These are phyloP conservation scores for Ramaria rubella DNA, from an alignment of 768 basidiomycete genomes.

Conservation along the genomic window DNA sequence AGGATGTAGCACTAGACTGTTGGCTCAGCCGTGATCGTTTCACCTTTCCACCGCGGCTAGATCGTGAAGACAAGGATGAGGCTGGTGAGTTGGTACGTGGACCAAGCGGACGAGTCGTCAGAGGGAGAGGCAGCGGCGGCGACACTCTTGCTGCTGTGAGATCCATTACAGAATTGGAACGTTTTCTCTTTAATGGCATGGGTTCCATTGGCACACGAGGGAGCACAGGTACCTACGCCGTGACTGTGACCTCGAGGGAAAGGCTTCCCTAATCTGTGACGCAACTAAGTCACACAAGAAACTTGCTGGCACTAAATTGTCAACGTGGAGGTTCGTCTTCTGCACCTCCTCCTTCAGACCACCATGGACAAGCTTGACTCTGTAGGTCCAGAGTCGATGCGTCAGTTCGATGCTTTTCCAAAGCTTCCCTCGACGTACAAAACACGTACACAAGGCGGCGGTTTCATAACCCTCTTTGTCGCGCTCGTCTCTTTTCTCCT, in stretches of 20 bases:
- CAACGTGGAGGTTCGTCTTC: constrained; percentile 7
- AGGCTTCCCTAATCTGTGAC: neutral
- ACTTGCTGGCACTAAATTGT: neutral
- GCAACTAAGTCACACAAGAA: neutral
- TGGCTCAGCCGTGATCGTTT: neutral
- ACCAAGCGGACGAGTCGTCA: neutral
- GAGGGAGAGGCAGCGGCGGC: neutral
- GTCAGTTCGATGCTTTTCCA: constrained; percentile 80
- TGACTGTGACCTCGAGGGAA: too few species aligned
- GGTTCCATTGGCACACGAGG: neutral
- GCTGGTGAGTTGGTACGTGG: constrained; percentile 1
- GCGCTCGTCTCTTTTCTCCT: constrained; percentile 60
- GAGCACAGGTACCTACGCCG: neutral
- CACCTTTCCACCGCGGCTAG: neutral
- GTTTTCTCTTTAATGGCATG: constrained; percentile 1
- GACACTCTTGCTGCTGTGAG: neutral
- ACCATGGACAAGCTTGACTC: constrained; percentile 43
- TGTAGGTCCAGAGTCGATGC: constrained; percentile 55
- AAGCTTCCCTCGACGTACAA: constrained; percentile 81
- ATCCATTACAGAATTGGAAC: neutral
- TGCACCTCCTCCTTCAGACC: neutral
- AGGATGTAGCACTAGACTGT: neutral
- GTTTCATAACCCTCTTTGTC: constrained; percentile 74
- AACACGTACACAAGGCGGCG: constrained; percentile 68
- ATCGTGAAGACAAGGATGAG: neutral